Base-by-base conservation (phyloP, 2,329 filamentous ascomycete genomes). In the Rutstroemia sp. region DNA sequence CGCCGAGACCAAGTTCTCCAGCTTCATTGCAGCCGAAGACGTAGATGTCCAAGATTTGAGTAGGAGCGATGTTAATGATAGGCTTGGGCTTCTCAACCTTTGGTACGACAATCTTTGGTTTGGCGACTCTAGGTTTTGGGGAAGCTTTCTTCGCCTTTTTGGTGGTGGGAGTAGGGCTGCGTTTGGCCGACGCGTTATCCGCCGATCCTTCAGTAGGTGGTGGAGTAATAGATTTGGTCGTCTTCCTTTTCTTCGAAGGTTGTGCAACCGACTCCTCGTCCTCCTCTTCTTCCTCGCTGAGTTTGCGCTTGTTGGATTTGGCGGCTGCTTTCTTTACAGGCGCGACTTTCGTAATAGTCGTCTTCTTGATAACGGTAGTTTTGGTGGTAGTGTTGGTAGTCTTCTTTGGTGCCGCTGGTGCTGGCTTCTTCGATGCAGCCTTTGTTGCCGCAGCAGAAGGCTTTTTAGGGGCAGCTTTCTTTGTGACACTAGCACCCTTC, bases 1-100 rank as follows among this genome's bases (percentile, higher is more conserved):
- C 81, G 49, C 89, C 89, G 17, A 94, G 80, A 41, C 89, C 89
- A 44, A 94, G 84, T 73, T 94, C 89, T 62, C 89, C 89, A 17
- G 82, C 84, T 60, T 81, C 81, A 34, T 88, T 89, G 68, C 89
- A 87, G 53, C 89, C 89, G 64, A 89, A 92, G 51, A 92, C 87
- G 67, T 85, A 92, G 57, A 94, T 76, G 65, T 91, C 83, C 57
- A 92, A 77, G 38, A 76, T 74, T 61, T 82, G 70, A 0, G 76
- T 81, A 5, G 86, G 87, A 14, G 79, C 76, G 25, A 79, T 69
- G 69, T 89, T 90, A 72, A 88, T 45, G 4, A 45, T 38, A 7
- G 25, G 21, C 45, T 57, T 57, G 16, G 55, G 25, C 37, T 57
- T 57, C n/a, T 17, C 44, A 44, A 37, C 55, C 27, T 53, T 46